A percentile compares a stretch with the other conserved stretches of the same genome.
phyloP scores from a whole-genome alignment of 2,329 filamentous ascomycete species.

The Akanthomyces uredinophilus region DNA sequence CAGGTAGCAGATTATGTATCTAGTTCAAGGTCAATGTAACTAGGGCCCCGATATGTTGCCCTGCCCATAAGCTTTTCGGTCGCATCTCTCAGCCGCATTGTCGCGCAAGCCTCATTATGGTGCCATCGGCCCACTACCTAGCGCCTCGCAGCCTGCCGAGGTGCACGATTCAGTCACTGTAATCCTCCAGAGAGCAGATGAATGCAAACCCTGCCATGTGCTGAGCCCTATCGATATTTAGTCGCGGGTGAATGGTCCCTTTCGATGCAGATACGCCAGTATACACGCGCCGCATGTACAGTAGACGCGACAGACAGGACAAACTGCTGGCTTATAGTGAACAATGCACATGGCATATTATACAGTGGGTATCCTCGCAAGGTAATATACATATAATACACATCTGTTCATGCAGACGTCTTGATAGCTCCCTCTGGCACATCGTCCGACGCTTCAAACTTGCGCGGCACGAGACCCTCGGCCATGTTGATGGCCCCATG shows the following conservation, averaged over 20 bases:
- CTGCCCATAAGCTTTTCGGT: neutral
- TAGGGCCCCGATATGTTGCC: neutral
- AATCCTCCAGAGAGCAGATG: neutral
- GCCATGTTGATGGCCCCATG: constrained; percentile 80
- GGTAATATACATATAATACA: constrained; percentile 7
- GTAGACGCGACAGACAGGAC: neutral
- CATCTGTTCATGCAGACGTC: constrained; percentile 15
- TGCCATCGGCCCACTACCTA: constrained; percentile 8
- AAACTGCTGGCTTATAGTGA: neutral
- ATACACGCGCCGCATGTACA: neutral
- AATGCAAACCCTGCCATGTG: neutral
- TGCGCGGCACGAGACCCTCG: constrained; percentile 57
- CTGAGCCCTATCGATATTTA: neutral
- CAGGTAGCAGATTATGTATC: too few relatives aligned
- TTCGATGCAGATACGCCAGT: neutral
- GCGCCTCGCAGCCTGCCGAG: neutral
- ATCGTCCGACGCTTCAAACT: constrained; percentile 45
- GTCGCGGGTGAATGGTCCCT: neutral
- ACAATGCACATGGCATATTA: neutral
- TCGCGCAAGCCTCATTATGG: constrained; percentile 11
- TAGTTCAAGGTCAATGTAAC: too few relatives aligned
- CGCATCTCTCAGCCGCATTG: neutral
- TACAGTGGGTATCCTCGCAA: neutral
- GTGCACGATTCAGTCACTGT: neutral
- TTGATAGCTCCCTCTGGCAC: constrained; percentile 36